Conservation (phyloP, 2,329 filamentous ascomycete genomes). For the Phialophora verrucosa region DNA sequence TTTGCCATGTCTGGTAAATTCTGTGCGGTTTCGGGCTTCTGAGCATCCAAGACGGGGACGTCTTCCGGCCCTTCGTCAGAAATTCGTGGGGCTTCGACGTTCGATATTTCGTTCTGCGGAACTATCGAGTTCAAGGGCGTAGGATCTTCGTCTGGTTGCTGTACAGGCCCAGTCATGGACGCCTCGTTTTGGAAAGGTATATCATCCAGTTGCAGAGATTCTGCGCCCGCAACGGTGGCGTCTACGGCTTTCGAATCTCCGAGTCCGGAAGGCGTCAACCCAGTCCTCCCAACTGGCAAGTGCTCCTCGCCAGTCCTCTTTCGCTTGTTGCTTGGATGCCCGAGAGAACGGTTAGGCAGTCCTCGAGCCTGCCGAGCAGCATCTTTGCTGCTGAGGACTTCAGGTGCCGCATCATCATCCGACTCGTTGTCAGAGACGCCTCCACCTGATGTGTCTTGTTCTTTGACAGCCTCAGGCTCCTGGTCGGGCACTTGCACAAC, state of each 20-base stretch:
- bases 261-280: not conserved
- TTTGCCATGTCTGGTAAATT: not conserved
- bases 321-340: conserved; percentile 4
- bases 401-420: conserved; percentile 29
- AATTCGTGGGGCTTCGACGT: not conserved
- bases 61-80: not conserved
- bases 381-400: conserved; percentile 23
- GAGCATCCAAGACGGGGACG: not conserved
- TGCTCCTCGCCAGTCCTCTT: not conserved
- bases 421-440: conserved; percentile 6
- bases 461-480: not conserved
- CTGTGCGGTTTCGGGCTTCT: not conserved
- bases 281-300: not conserved
- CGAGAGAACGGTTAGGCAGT: not conserved
- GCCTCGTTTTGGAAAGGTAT: not conserved
- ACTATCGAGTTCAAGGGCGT: not conserved
- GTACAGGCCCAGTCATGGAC: not conserved
- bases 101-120: not conserved
- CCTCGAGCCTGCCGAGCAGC: conserved; percentile 15
- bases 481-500: conserved; percentile 2
- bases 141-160: not conserved
- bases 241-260: not conserved
- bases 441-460: not conserved
- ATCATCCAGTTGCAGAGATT: not conserved
- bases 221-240: not conserved